Conservation (phyloP, 2,329 filamentous ascomycete genomes). For the Phialophora macrospora region DNA sequence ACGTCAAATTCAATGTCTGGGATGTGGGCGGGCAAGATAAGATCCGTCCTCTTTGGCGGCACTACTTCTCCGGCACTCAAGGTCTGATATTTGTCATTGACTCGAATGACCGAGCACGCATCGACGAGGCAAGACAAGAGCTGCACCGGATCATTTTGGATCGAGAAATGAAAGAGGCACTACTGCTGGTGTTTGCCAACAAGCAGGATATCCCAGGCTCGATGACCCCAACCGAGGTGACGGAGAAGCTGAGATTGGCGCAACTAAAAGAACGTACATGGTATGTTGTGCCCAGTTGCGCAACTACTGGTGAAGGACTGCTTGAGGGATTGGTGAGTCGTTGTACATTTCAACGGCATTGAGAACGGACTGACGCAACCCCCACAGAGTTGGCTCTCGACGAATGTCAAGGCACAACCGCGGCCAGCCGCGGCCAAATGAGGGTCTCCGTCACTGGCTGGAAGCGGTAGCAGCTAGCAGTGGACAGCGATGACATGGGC, state of each 20-base stretch:
- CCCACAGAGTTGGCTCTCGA: conserved; percentile 72
- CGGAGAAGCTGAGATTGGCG: conserved; percentile 73
- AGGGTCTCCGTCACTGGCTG: background rate
- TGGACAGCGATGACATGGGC: conserved; percentile 14
- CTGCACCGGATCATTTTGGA: conserved; percentile 97
- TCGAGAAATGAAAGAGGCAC: conserved; percentile 93
- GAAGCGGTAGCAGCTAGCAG: background rate
- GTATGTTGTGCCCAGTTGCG: conserved; percentile 83
- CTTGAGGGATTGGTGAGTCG: conserved; percentile 72
- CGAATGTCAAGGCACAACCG: conserved; percentile 72
- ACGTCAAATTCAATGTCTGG: conserved; percentile 99
- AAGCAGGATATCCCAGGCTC: conserved; percentile 93
- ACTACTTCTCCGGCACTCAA: conserved; percentile 96
- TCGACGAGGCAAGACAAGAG: conserved; percentile 91
- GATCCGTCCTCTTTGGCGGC: conserved; percentile 94
- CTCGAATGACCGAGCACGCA: conserved; percentile 85
- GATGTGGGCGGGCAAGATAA: conserved; percentile 99
- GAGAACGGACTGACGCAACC: conserved; percentile 33
- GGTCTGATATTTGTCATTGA: conserved; percentile 99
- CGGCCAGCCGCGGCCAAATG: conserved; percentile 33
- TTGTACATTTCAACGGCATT: background rate
- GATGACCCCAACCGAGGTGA: conserved; percentile 79
- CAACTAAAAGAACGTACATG: conserved; percentile 83
- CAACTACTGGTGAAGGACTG: conserved; percentile 79
- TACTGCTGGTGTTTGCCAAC: conserved; percentile 95